Evolutionary conservation across 306 rosid genomes (phyloP).

Genomic region (Sechiopsis laciniata): DNA sequence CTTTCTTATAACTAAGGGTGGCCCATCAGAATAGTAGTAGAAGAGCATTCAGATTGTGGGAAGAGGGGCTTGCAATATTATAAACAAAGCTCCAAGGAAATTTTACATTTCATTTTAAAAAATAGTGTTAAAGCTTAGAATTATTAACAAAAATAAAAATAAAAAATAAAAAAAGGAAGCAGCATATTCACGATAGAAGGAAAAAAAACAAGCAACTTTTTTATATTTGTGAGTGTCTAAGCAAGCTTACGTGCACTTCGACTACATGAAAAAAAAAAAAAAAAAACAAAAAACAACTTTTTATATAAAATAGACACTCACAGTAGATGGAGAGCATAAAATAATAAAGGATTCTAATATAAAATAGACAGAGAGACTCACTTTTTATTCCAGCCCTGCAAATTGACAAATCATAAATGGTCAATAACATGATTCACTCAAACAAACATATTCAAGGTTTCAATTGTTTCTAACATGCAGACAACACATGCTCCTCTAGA

Average conservation of each 20-base stretch:
- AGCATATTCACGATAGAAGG: too few relatives aligned
- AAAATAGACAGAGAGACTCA: conserved; percentile 41
- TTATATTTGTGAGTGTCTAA: too few relatives aligned
- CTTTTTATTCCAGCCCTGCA: conserved; percentile 99
- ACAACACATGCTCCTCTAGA: neutral
- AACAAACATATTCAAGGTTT: conserved; percentile 9
- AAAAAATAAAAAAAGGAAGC: neutral
- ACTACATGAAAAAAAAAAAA: neutral
- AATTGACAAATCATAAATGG: conserved; percentile 30
- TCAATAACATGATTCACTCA: conserved; percentile 17
- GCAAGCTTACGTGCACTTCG: too few relatives aligned
- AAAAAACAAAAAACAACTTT: neutral
- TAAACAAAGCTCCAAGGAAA: neutral
- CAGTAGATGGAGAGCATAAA: neutral
- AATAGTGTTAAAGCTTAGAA: neutral
- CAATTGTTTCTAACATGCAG: neutral
- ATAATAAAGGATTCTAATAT: conserved; percentile 15
- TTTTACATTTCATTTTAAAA: neutral
- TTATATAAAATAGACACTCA: too few relatives aligned
- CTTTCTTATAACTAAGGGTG: neutral
- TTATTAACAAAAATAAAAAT: too few relatives aligned
- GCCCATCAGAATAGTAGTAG: neutral
- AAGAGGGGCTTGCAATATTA: neutral
- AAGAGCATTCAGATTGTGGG: neutral
- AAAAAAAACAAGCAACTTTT: too few relatives aligned